phyloP scores from a whole-genome alignment of 352 stramenopile genomes.

The Pythium vanterpoolii region DNA sequence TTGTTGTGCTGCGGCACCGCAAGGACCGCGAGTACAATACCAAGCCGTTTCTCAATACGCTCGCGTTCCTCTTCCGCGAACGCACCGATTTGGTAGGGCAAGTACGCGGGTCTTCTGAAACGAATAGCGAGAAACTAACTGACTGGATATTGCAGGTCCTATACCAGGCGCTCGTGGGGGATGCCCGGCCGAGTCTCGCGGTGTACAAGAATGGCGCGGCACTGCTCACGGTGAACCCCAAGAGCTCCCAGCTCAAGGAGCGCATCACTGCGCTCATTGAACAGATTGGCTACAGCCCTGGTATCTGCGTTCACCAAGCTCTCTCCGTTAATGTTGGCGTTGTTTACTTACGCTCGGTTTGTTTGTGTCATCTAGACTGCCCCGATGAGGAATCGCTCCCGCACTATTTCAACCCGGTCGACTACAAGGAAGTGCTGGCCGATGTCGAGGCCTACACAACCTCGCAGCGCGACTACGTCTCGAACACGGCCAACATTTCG shows the following conservation, averaged over 20 bases:
- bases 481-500: conserved; percentile 77
- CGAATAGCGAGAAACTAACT: background rate
- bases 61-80: conserved; percentile 60
- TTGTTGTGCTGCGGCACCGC: conserved; percentile 35
- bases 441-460: conserved; percentile 64
- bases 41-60: conserved; percentile 43
- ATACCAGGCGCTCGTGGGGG: conserved; percentile 32
- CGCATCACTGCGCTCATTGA: conserved; percentile 45
- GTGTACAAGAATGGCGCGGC: conserved; percentile 53
- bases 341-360: background rate
- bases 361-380: conserved; percentile 32
- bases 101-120: background rate
- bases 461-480: conserved; percentile 70
- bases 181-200: conserved; percentile 33
- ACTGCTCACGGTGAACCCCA: conserved; percentile 32
- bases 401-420: conserved; percentile 58
- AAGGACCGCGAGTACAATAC: conserved; percentile 33
- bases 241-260: conserved; percentile 44
- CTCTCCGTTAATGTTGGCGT: background rate
- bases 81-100: conserved; percentile 63
- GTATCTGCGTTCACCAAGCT: conserved; percentile 23
- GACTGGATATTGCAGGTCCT: conserved; percentile 30
- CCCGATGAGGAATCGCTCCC: conserved; percentile 40
- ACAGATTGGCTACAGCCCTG: conserved; percentile 58
- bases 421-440: conserved; percentile 57